Evolutionary conservation across 495 filamentous ascomycete genomes (phyloP).

Genomic region (Aspergillus cristatus): DNA sequence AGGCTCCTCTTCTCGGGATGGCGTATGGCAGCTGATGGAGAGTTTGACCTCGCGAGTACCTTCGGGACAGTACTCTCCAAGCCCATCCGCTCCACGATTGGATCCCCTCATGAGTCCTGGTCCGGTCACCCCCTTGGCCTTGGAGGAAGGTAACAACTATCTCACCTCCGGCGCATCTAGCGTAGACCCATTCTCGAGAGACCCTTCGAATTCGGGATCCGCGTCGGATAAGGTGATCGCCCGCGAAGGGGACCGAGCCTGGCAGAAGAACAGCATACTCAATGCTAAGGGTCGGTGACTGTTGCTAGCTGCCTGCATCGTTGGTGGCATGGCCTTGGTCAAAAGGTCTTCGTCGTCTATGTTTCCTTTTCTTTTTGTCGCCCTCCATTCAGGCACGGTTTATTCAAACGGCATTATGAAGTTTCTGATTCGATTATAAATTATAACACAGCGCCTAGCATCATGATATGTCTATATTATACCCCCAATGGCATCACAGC

Average conservation of each 20-base stretch:
- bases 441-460: slow-evolving; percentile 6
- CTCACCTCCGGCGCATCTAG: slow-evolving; percentile 31
- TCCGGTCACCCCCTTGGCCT: slow-evolving; percentile 65
- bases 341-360: too few relatives aligned
- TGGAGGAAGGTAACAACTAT: slow-evolving; percentile 52
- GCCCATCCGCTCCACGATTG: slow-evolving; percentile 54
- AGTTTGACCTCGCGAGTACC: slow-evolving; percentile 15
- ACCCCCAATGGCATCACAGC: slow-evolving; percentile 12
- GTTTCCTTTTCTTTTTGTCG: slow-evolving; percentile 1
- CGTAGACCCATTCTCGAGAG: slow-evolving; percentile 15
- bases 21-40: slow-evolving; percentile 28
- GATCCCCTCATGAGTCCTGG: slow-evolving; percentile 65
- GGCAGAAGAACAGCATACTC: slow-evolving; percentile 26
- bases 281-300: slow-evolving; percentile 26
- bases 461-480: slow-evolving; percentile 22
- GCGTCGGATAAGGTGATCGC: slow-evolving; percentile 29
- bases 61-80: slow-evolving; percentile 23
- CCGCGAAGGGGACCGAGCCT: slow-evolving; percentile 30
- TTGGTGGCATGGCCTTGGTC: too few relatives aligned
- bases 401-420: not conserved
- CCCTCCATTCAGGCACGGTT: slow-evolving; percentile 2
- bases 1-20: slow-evolving; percentile 21
- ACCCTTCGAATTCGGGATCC: slow-evolving; percentile 16
- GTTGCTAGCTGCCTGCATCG: too few relatives aligned
- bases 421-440: not conserved